Evolutionary conservation across 495 filamentous ascomycete genomes (phyloP).

Genomic region (Halenospora varia): DNA sequence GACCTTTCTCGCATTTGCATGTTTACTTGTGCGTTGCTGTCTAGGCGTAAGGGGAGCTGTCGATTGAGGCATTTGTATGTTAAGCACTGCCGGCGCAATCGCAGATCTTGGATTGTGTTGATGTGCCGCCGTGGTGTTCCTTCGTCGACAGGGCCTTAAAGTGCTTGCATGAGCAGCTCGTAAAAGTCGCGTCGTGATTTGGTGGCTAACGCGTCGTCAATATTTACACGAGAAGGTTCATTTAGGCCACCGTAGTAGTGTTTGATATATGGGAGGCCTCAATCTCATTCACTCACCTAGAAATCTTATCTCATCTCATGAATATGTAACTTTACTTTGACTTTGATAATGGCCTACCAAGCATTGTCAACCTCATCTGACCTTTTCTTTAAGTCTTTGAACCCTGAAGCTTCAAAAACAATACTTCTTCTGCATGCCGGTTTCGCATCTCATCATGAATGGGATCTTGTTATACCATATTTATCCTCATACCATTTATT

Average conservation of each 20-base stretch:
- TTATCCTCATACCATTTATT: slow-evolving; percentile 32
- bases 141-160: background rate
- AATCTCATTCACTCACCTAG: no score
- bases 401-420: slow-evolving; percentile 12
- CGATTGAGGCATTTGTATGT: slow-evolving; percentile 29
- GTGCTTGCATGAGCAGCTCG: no score
- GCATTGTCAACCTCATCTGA: background rate
- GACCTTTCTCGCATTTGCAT: slow-evolving; percentile 52
- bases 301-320: no score
- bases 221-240: no score
- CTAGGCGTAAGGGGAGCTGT: slow-evolving; percentile 4
- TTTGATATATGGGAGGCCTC: no score
- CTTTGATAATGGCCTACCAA: background rate
- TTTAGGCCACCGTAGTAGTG: no score
- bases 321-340: no score
- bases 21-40: slow-evolving; percentile 20
- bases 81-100: background rate
- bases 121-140: background rate
- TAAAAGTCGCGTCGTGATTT: no score
- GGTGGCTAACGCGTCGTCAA: no score
- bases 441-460: slow-evolving; percentile 33
- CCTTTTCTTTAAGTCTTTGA: background rate
- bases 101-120: background rate
- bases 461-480: slow-evolving; percentile 25
- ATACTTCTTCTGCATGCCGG: slow-evolving; percentile 32